Evolutionary conservation across 192 early-diverging fungal genomes (phyloP).

Genomic region (Rhizoclosmatium globosum): DNA sequence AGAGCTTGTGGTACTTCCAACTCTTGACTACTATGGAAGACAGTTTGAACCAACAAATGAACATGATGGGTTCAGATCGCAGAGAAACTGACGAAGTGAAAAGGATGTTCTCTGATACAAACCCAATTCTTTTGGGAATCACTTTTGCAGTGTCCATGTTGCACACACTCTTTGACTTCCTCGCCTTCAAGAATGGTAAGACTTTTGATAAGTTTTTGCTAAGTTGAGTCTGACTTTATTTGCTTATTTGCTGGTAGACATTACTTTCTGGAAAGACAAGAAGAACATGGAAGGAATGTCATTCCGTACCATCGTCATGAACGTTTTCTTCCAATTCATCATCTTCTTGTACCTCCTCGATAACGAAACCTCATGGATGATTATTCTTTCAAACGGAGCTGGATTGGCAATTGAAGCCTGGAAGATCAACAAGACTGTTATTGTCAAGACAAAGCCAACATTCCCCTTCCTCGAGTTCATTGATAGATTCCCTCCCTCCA

Average conservation of each 20-base stretch:
- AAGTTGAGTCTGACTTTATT: constrained; percentile 1
- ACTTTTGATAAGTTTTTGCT: constrained; percentile 12
- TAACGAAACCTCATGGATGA: constrained; percentile 89
- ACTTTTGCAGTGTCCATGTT: constrained; percentile 82
- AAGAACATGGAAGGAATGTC: constrained; percentile 85
- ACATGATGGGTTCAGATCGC: constrained; percentile 64
- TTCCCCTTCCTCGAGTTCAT: constrained; percentile 64
- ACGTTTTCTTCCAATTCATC: constrained; percentile 83
- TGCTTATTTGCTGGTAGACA: constrained; percentile 73
- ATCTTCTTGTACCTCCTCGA: constrained; percentile 90
- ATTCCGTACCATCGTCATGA: constrained; percentile 79
- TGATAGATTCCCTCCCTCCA: constrained; percentile 57
- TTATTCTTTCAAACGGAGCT: constrained; percentile 81
- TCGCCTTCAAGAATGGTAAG: constrained; percentile 92
- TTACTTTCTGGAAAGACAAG: constrained; percentile 87
- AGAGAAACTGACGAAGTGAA: constrained; percentile 83
- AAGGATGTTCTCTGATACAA: constrained; percentile 91
- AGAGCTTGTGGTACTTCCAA: constrained; percentile 79
- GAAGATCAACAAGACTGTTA: constrained; percentile 90
- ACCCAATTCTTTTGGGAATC: constrained; percentile 78
- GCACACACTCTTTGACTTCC: constrained; percentile 88
- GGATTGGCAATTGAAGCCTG: constrained; percentile 87
- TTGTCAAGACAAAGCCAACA: constrained; percentile 53
- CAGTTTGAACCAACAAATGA: constrained; percentile 63
- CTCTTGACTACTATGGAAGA: constrained; percentile 76